Base-by-base conservation (phyloP, 2,329 filamentous ascomycete species). In the Nemania sp. region DNA sequence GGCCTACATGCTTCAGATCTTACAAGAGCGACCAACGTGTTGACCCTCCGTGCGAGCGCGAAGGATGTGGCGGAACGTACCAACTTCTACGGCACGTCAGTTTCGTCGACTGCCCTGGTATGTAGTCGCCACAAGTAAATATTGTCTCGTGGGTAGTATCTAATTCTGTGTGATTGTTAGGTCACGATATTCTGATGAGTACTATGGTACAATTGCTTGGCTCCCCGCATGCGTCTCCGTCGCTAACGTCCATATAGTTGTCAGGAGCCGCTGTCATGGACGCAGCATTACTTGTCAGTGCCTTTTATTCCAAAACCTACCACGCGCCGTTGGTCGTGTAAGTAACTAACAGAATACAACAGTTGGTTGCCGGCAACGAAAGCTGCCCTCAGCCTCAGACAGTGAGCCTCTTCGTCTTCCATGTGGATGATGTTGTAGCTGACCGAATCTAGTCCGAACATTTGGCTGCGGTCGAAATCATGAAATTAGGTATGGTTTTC, bases 111-210 rank as follows among this genome's bases (percentile, higher is more conserved):
- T 97, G 94, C 81, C 94, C 94, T 52, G 94, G 56, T 59, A 59
- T 37, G 56, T 56, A 40, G 15, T 17, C 20, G 22, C 8, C 9
- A 22, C 19, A 3, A 22, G 39, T 6, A n/a, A 6, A 15, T 30
- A 20, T 44, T 19, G n/a, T n/a, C n/a, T n/a, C n/a, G 17, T 19
- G 39, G 48, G 31, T 8, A 4, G 17, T 20, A 11, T 19, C 56
- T 59, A 23, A 59, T 33, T 15, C 6, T 48, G 6, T 0, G 6
- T n/a, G n/a, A n/a, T n/a, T n/a, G n/a, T 37, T 11, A 59, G 56
- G 94, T 75, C 94, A 99, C 90, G 94, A 99, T 78, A 99, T 99
- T 91, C 92, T 99, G 74, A 99, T 99, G 94, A 97, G 93, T 77
- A 99, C 94, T 68, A 99, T 99, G 94, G 57, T 60, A 60, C n/a